Conservation (phyloP, 331 rosid species). For the Pyracantha coccinea region DNA sequence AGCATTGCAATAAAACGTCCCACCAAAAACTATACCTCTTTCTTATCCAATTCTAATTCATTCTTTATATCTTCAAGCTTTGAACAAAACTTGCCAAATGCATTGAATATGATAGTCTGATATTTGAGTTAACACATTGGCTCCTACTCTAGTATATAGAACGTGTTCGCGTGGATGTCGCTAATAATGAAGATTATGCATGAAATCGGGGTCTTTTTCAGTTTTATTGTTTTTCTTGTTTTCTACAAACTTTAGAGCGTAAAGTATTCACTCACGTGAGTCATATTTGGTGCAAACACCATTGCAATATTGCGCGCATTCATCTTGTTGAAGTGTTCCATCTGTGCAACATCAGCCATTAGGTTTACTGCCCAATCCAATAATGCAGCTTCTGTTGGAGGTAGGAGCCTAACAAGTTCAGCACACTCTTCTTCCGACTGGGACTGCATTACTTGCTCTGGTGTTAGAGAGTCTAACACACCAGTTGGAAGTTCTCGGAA, state of each 20-base stretch:
- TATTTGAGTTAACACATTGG: neutral
- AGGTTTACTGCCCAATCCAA: constrained; percentile 94
- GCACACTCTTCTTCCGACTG: constrained; percentile 89
- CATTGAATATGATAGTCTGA: neutral
- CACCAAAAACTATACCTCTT: neutral
- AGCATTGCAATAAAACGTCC: neutral
- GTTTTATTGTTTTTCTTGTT: too few species aligned
- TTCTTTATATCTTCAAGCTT: neutral
- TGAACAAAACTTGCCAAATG: neutral
- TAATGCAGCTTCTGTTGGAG: constrained; percentile 85
- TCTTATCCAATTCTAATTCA: neutral
- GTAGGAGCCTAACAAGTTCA: constrained; percentile 71
- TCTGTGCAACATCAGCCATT: constrained; percentile 92
- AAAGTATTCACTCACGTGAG: constrained; percentile 54
- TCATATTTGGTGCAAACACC: constrained; percentile 99
- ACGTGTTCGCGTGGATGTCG: neutral
- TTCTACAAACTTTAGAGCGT: neutral
- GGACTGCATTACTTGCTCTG: constrained; percentile 93
- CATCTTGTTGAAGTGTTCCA: constrained; percentile 91
- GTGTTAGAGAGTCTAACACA: constrained; percentile 80
- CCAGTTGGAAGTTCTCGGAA: constrained; percentile 92
- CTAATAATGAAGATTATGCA: neutral
- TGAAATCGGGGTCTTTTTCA: neutral
- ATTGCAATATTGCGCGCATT: constrained; percentile 92
- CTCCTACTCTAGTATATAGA: neutral